phyloP scores from a whole-genome alignment of 2,329 filamentous ascomycete species.

The Cadophora luteo-olivacea region DNA sequence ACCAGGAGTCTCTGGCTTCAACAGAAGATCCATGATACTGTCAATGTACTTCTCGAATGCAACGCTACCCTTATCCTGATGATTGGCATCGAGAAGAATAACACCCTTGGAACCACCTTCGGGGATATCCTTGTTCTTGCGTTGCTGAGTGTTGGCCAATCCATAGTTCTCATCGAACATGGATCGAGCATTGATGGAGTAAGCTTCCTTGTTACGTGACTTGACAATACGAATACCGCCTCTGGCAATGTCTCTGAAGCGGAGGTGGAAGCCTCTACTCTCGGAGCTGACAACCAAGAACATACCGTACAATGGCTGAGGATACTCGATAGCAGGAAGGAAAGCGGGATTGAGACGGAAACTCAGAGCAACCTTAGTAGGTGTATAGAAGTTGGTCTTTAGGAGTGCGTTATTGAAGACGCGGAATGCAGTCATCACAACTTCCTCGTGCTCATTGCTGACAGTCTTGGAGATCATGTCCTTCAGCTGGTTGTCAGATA shows the following conservation, averaged over 20 bases:
- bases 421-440: slow-evolving; percentile 97
- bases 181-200: slow-evolving; percentile 93
- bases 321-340: slow-evolving; percentile 90
- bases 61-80: slow-evolving; percentile 90
- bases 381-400: slow-evolving; percentile 95
- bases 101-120: slow-evolving; percentile 99
- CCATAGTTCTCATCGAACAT: slow-evolving; percentile 99
- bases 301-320: slow-evolving; percentile 94
- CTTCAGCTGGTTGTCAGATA: slow-evolving; percentile 76
- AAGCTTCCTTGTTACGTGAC: slow-evolving; percentile 94
- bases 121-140: slow-evolving; percentile 99
- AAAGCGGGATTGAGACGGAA: slow-evolving; percentile 92
- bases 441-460: slow-evolving; percentile 92
- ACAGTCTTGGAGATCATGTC: slow-evolving; percentile 81
- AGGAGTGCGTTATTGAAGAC: slow-evolving; percentile 93
- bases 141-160: slow-evolving; percentile 96
- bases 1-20: slow-evolving; percentile 88
- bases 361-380: slow-evolving; percentile 96
- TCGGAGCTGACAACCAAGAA: slow-evolving; percentile 98
- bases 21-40: slow-evolving; percentile 92
- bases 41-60: slow-evolving; percentile 99
- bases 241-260: slow-evolving; percentile 95
- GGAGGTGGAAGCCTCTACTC: slow-evolving; percentile 94
- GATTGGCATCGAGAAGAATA: slow-evolving; percentile 88
- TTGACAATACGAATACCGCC: slow-evolving; percentile 99